Conservation (phyloP, 495 filamentous ascomycete species). For the Penicillium flavigenum region DNA sequence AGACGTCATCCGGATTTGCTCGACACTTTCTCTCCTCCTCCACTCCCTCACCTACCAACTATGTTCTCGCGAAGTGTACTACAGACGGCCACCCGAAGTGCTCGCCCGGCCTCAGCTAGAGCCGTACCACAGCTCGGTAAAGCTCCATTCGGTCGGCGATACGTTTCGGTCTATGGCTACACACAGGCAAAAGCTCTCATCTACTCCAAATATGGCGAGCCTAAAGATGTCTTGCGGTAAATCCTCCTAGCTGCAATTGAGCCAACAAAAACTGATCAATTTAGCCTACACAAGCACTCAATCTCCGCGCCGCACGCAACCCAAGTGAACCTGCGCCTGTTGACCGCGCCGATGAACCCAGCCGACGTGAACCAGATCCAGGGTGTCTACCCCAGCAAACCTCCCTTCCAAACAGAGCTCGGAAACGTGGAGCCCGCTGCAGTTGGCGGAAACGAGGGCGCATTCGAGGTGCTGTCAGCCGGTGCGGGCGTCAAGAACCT, state of each 20-base stretch:
- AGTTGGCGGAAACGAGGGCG: constrained; percentile 86
- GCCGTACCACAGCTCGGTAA: constrained; percentile 23
- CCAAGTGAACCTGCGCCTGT: constrained; percentile 68
- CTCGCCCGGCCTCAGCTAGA: constrained; percentile 17
- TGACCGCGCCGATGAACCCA: constrained; percentile 91
- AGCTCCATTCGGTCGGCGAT: constrained; percentile 36
- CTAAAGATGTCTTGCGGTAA: constrained; percentile 73
- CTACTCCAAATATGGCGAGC: constrained; percentile 82
- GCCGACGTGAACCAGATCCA: constrained; percentile 97
- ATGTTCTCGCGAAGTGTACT: constrained; percentile 39
- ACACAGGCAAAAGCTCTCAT: constrained; percentile 92
- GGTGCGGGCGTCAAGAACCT: constrained; percentile 57
- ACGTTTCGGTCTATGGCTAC: constrained; percentile 85
- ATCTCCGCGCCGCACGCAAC: constrained; percentile 66
- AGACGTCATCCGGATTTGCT: constrained; percentile 28
- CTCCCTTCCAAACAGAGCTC: constrained; percentile 67
- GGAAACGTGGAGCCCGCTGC: constrained; percentile 72
- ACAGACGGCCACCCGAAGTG: constrained; percentile 24
- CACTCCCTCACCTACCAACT: constrained; percentile 5
- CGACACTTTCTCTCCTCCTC: neutral
- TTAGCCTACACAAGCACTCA: constrained; percentile 75
- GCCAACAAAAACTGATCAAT: constrained; percentile 5
- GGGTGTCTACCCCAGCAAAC: constrained; percentile 89
- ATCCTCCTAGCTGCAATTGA: constrained; percentile 7
- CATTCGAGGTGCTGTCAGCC: constrained; percentile 75